Evolutionary conservation across 768 basidiomycete genomes (phyloP), one percentile per base, ranked within the genome.

Genomic region (Amanita molliuscula): DNA sequence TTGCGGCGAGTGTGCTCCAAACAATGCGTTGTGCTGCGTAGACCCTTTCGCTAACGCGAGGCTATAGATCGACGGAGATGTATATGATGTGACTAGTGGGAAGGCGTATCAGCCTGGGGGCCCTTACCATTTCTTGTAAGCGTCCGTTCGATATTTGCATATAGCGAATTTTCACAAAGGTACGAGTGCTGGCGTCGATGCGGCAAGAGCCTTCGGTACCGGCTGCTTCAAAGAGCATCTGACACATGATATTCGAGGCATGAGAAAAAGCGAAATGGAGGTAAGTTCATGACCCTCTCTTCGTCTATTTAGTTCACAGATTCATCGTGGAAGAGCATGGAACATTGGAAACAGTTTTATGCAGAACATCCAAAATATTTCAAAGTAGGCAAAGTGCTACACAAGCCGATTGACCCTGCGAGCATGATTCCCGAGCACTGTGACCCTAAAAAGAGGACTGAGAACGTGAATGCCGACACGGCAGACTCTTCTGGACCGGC

Each of bases 341-440:
- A 77, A 42, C 82, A 93, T 56, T 98, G 94, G 94, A 94, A 92
- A 67, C 72, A 76, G 25, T 97, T 94, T 71, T 97, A 93, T 59
- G 66, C 72, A 0, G 78, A 88, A 7, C 87, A 91, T 64, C 81
- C 87, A 58, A 76, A 79, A 53, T 98, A 98, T 63, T 58, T 59
- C 48, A 83, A 83, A 59, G 78, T 90, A 36, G 93, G 93, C 18
- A 78, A 67, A 50, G 88, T 96, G 18, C 66, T 72, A 3, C 88
- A 90, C 60, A 75, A 70, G 38, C 80, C 87, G 26, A 88, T 88
- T 62, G 84, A 91, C 65, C 87, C 86, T 37, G 61, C 68, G 25
- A 82, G 74, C 55, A 82, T 86, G n/a, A 73, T 85, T 56, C 87
- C 82, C 16, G 78, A 76, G 55, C 84, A 81, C 52, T 91, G 88